Evolutionary conservation across 805 yeast species (phyloP).

Genomic region (Ogataea populi-albae): DNA sequence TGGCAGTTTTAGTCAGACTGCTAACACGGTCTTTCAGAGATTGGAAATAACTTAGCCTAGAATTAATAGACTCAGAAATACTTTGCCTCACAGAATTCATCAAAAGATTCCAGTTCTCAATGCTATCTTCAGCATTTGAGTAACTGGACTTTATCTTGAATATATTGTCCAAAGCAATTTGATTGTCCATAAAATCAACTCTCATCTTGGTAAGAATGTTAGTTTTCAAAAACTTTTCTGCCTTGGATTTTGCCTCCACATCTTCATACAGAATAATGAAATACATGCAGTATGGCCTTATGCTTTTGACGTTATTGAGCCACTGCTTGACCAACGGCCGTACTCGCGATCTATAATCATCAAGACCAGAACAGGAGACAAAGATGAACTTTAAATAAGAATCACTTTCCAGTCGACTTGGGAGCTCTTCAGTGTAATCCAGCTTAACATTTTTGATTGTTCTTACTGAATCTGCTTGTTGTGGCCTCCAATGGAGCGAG

Average conservation of each 20-base stretch:
- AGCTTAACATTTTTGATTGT: slow-evolving; percentile 62
- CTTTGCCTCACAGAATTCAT: slow-evolving; percentile 45
- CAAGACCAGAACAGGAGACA: slow-evolving; percentile 62
- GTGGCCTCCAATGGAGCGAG: slow-evolving; percentile 66
- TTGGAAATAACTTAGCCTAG: slow-evolving; percentile 41
- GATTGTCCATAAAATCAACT: slow-evolving; percentile 29
- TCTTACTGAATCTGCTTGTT: slow-evolving; percentile 50
- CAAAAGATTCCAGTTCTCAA: slow-evolving; percentile 52
- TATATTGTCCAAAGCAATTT: slow-evolving; percentile 33
- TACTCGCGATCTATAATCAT: slow-evolving; percentile 72
- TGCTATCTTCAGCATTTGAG: slow-evolving; percentile 35
- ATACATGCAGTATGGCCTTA: slow-evolving; percentile 54
- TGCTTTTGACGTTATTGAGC: slow-evolving; percentile 47
- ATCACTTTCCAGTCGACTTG: slow-evolving; percentile 25
- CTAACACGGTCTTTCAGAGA: slow-evolving; percentile 13
- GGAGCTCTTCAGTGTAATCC: slow-evolving; percentile 55
- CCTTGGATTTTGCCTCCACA: slow-evolving; percentile 19
- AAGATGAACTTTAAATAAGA: slow-evolving; percentile 63
- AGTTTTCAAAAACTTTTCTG: slow-evolving; percentile 29
- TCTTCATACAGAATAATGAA: slow-evolving; percentile 50
- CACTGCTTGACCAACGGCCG: slow-evolving; percentile 83
- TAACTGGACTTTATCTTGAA: slow-evolving; percentile 39
- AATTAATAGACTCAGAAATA: slow-evolving; percentile 51
- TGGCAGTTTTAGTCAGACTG: slow-evolving; percentile 32
- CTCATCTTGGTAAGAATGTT: slow-evolving; percentile 31